Percentiles rank a stretch among this genome's conserved stretches.
Evolutionary conservation across 345 rosid species (phyloP).

Genomic region (Citrus mangshanensis): DNA sequence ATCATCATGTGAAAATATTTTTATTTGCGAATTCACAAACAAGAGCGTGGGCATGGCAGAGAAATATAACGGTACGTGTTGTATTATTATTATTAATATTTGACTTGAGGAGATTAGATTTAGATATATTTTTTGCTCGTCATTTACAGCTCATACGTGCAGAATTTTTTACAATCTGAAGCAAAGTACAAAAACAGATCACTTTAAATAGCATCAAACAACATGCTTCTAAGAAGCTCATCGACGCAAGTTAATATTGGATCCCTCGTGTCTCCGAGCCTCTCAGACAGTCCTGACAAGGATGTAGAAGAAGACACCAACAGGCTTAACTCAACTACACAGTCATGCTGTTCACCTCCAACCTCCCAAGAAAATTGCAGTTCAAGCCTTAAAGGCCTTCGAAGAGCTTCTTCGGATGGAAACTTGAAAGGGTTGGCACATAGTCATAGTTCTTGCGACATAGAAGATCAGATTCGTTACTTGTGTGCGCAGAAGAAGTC

Average conservation of each 20-base stretch:
- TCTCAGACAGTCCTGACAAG: slow-evolving; percentile 16
- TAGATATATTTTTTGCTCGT: background rate
- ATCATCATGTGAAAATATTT: background rate
- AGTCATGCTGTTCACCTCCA: slow-evolving; percentile 17
- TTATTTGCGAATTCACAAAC: background rate
- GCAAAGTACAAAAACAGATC: background rate
- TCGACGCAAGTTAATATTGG: slow-evolving; percentile 17
- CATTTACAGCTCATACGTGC: background rate
- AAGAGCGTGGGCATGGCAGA: background rate
- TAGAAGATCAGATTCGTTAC: slow-evolving; percentile 15
- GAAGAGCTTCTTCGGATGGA: slow-evolving; percentile 33
- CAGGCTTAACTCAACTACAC: slow-evolving; percentile 9
- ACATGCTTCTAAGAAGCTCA: slow-evolving; percentile 29
- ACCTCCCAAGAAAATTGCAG: background rate
- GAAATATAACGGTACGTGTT: background rate
- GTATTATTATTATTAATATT: background rate
- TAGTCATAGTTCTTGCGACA: slow-evolving; percentile 5
- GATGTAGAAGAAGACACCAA: slow-evolving; percentile 5
- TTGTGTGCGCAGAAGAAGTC: slow-evolving; percentile 13
- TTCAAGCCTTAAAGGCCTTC: slow-evolving; percentile 7
- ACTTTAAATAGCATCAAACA: background rate
- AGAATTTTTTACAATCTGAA: background rate
- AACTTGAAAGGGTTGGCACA: slow-evolving; percentile 24
- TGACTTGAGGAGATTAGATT: background rate
- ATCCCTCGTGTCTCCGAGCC: slow-evolving; percentile 6